Evolutionary conservation across 805 yeast species (phyloP), one percentile per base, ranked within the genome.

Genomic region (Pichia deserticola): DNA sequence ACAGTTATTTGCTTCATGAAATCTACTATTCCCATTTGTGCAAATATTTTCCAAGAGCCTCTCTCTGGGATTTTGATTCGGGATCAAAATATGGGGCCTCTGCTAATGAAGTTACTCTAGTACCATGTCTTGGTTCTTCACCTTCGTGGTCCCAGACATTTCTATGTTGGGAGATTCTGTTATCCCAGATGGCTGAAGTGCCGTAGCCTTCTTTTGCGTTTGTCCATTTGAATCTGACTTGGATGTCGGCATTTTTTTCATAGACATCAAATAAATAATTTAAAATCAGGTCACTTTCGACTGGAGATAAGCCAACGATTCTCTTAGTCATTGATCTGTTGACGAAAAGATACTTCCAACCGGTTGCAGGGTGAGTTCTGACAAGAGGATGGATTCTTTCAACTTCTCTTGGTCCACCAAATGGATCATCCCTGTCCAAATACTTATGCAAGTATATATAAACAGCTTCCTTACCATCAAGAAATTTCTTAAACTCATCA

Each of bases 341-440:
- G 36, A 78, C 78, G 54, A 67, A 79, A 53, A 80, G 64, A 3
- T 78, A 68, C 62, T 81, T 81, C 77, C 79, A 72, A 36, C 83
- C 84, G 30, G 86, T 80, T 12, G 75, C 82, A 9, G 86, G 86
- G 56, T 81, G 84, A 35, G 83, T 78, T 65, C 85, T 73, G 30
- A 81, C 74, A 25, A 81, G 53, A 3, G 84, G 85, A 62, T 81
- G 86, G 50, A 72, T 75, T 61, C 82, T 71, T 56, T 73, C 81
- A 49, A 79, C 68, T 47, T 69, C 70, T 45, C 68, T 68, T 25
- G 73, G 72, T 12, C 75, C 74, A 49, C 65, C 66, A 34, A 78
- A 68, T 35, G 79, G 80, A 36, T 70, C 70, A 20, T 71, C 58
- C 42, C 73, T 57, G 57, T 70, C 66, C 45, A 69, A 47, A 54